Evolutionary conservation across 306 rosid species (phyloP).

Genomic region (Trifolium repens): DNA sequence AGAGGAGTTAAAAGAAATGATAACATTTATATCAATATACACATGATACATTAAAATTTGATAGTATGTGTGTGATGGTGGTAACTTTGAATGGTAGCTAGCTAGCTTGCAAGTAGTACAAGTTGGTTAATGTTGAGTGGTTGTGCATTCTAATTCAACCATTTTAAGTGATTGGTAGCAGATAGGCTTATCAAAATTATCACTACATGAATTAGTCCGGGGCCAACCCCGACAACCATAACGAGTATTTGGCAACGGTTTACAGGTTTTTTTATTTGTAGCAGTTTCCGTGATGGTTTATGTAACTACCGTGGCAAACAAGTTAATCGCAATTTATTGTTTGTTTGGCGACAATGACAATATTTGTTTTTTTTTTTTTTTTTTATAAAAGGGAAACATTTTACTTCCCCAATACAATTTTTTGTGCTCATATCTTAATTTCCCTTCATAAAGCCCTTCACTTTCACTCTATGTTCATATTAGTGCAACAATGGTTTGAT

Average conservation of each 20-base stretch:
- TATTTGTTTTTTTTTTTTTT: too few relatives aligned
- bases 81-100: slow-evolving; percentile 54
- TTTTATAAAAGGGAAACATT: too few relatives aligned
- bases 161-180: slow-evolving; percentile 13
- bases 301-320: not conserved
- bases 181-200: slow-evolving; percentile 27
- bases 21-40: slow-evolving; percentile 1
- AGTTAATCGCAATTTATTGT: not conserved
- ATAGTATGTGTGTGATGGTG: slow-evolving; percentile 25
- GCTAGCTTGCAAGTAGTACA: slow-evolving; percentile 12
- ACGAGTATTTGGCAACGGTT: not conserved
- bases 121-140: slow-evolving; percentile 44
- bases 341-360: too few relatives aligned
- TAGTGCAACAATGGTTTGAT: too few relatives aligned
- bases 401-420: too few relatives aligned
- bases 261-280: not conserved
- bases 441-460: too few relatives aligned
- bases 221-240: not conserved
- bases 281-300: not conserved
- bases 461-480: too few relatives aligned
- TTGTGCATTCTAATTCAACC: slow-evolving; percentile 45
- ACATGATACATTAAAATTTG: slow-evolving; percentile 4
- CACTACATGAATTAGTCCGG: not conserved
- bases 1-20: slow-evolving; percentile 1
- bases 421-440: too few relatives aligned